phyloP scores from a whole-genome alignment of 2,329 filamentous ascomycete species.

The Diaporthe longicolla region DNA sequence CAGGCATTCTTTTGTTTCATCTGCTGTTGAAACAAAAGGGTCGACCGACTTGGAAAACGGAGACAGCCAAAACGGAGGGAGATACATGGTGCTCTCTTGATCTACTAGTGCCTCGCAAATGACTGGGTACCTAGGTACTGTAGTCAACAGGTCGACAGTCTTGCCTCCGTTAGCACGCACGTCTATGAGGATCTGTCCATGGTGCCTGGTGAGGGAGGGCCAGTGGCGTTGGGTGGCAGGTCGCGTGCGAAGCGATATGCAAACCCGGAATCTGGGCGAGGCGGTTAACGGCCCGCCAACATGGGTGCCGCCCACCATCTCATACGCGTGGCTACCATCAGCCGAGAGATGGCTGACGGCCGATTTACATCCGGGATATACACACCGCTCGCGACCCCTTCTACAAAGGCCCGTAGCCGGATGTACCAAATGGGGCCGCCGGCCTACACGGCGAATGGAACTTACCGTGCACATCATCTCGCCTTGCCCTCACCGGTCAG shows the following conservation, averaged over 20 bases:
- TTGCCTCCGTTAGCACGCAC: not conserved
- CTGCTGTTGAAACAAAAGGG: slow-evolving; percentile 1
- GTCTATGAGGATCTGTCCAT: not conserved
- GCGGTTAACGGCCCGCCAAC: slow-evolving; percentile 24
- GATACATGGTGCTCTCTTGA: not conserved
- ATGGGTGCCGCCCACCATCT: slow-evolving; percentile 24
- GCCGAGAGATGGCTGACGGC: not conserved
- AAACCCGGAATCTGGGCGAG: not conserved
- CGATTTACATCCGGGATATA: slow-evolving; percentile 1
- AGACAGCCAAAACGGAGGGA: slow-evolving; percentile 1
- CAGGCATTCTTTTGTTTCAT: slow-evolving; percentile 13
- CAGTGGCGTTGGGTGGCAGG: not conserved
- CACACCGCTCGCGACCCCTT: not conserved
- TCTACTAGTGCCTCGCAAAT: not conserved
- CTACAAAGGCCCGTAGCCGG: no score
- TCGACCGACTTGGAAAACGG: not conserved
- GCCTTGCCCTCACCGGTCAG: slow-evolving; percentile 8
- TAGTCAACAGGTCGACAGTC: not conserved
- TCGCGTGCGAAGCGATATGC: slow-evolving; percentile 20
- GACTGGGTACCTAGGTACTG: no score
- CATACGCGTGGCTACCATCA: not conserved
- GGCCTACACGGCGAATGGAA: not conserved
- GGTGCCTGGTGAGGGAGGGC: not conserved
- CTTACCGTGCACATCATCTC: not conserved
- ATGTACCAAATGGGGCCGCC: not conserved